Evolutionary conservation across 2,329 filamentous ascomycete genomes (phyloP).

Genomic region (Neophaeococcomyces aloes): DNA sequence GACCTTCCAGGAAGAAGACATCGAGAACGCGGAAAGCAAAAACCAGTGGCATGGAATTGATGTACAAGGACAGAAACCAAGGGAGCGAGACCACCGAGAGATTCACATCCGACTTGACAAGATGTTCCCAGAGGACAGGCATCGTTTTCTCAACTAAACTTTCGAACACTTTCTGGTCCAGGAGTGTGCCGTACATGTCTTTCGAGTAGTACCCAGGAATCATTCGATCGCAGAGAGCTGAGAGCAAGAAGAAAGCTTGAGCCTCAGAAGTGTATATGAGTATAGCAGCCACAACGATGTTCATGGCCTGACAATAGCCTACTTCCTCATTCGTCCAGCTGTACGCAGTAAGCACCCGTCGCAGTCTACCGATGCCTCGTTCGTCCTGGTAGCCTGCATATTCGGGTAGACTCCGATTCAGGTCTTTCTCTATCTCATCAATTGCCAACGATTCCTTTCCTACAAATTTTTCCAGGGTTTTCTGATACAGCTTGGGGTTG

Average conservation of each 20-base stretch:
- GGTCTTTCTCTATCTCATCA: slow-evolving; percentile 96
- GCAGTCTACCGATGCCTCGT: slow-evolving; percentile 80
- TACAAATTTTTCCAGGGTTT: slow-evolving; percentile 72
- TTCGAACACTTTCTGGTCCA: slow-evolving; percentile 96
- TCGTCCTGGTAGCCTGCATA: slow-evolving; percentile 96
- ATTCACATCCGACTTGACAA: slow-evolving; percentile 94
- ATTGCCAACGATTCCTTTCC: slow-evolving; percentile 88
- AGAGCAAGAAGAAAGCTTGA: slow-evolving; percentile 91
- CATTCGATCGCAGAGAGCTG: slow-evolving; percentile 80
- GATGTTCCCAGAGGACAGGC: slow-evolving; percentile 95
- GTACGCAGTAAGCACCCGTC: slow-evolving; percentile 88
- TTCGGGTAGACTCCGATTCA: slow-evolving; percentile 91
- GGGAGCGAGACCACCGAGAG: slow-evolving; percentile 93
- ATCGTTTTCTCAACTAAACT: slow-evolving; percentile 97
- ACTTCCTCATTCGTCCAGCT: slow-evolving; percentile 95
- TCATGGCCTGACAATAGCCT: slow-evolving; percentile 99
- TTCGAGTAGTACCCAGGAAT: slow-evolving; percentile 96
- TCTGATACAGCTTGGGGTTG: slow-evolving; percentile 69
- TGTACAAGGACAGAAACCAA: slow-evolving; percentile 96
- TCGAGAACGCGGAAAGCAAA: slow-evolving; percentile 95
- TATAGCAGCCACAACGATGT: slow-evolving; percentile 95
- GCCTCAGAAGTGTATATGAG: slow-evolving; percentile 97
- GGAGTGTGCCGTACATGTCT: slow-evolving; percentile 95
- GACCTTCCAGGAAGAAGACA: slow-evolving; percentile 95
- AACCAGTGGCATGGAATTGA: slow-evolving; percentile 98